Evolutionary conservation across 2,329 filamentous ascomycete genomes (phyloP), one percentile per base, ranked within the genome.

Genomic region (Coniochaeta hoffmannii): DNA sequence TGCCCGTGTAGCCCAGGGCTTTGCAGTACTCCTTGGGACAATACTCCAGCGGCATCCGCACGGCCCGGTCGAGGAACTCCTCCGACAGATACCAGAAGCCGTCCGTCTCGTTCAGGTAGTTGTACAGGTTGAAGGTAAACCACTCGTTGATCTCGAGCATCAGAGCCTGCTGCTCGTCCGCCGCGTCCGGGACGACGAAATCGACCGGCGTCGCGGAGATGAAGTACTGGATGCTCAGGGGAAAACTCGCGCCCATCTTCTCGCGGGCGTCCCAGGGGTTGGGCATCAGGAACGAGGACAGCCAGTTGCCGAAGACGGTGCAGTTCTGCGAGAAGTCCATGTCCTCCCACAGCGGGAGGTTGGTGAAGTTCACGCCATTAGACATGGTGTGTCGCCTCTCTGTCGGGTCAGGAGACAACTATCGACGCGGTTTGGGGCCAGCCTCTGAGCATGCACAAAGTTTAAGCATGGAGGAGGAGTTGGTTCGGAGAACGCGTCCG

Each of bases 291-390:
- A 61, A 32, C 1, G 59, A 51, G 15, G 55, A 50, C 28, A 62
- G 55, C 59, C 58, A 62, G 2, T 55, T 50, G 31, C 60, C 60
- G 30, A 54, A 62, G n/a, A 50, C 52, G 1, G 53, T 52, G 51
- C 61, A 63, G 55, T 63, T 56, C 3, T 44, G 41, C 10, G 58
- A 44, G 31, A 63, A 63, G 54, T 62, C 49, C 55, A 62, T 59
- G 14, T 61, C 44, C 15, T 50, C 50, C 49, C 38, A 55, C 17
- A 35, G 15, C 4, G 56, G 62, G 15, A 76, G 44, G 12, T 19
- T 14, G 17, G 50, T 50, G 32, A 55, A 57, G 53, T 57, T n/a
- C 41, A 22, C 32, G 17, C 50, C 53, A 11, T 57, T 34, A 5
- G 50, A 55, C 56, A 55, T 57, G 53, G 17, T 46, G 53, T 12